Percentiles rank a stretch among this genome's conserved stretches.
phyloP scores from a whole-genome alignment of 345 rosid genomes.

The Draba incana region DNA sequence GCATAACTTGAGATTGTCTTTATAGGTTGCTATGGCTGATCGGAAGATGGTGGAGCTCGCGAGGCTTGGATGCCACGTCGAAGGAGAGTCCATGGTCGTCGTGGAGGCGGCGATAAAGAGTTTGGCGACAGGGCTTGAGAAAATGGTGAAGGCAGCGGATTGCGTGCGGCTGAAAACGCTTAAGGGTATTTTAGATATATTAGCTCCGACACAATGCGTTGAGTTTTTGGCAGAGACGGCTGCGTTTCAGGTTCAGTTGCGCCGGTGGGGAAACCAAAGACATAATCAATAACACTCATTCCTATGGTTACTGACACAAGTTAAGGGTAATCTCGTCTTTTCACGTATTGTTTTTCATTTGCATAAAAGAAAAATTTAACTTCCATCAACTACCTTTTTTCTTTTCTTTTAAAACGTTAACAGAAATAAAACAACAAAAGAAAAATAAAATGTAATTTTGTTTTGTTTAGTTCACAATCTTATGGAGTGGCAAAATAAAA shows the following conservation, averaged over 20 bases:
- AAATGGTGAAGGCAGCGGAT: constrained; percentile 77
- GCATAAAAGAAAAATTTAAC: not conserved
- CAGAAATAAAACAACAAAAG: not conserved
- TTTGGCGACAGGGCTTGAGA: constrained; percentile 55
- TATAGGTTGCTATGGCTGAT: constrained; percentile 60
- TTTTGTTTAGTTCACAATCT: no score
- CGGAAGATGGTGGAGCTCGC: constrained; percentile 67
- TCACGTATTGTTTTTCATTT: not conserved
- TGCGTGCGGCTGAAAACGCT: constrained; percentile 78
- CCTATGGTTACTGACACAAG: constrained; percentile 28
- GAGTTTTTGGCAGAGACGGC: constrained; percentile 62
- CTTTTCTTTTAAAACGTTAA: not conserved
- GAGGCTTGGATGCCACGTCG: constrained; percentile 43
- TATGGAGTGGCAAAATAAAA: no score
- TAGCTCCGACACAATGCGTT: constrained; percentile 61
- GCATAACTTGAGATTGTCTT: not conserved
- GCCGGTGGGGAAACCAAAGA: constrained; percentile 50
- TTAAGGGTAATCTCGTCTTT: constrained; percentile 18
- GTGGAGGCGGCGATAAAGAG: constrained; percentile 56
- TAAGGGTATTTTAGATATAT: constrained; percentile 68
- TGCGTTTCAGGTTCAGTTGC: constrained; percentile 59
- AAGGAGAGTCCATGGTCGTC: constrained; percentile 35
- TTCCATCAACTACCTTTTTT: not conserved
- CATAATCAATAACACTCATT: constrained; percentile 20
- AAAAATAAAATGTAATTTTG: not conserved